Evolutionary conservation across 495 filamentous ascomycete species (phyloP).

Genomic region (Cudoniella acicularis): DNA sequence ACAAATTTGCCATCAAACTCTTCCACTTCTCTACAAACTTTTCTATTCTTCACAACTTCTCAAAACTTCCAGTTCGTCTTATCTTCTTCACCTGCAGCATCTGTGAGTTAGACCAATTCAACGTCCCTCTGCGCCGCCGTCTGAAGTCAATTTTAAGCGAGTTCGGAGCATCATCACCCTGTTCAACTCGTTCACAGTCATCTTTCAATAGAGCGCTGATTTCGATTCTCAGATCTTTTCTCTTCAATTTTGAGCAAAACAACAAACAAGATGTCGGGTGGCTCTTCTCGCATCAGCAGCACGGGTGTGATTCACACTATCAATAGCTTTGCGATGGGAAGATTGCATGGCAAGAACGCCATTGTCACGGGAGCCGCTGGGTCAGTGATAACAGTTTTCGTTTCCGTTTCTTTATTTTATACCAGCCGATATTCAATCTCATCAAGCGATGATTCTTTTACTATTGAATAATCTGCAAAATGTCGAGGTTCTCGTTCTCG

Average conservation of each 20-base stretch:
- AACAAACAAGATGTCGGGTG: conserved; percentile 12
- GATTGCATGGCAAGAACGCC: conserved; percentile 87
- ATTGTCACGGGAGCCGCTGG: conserved; percentile 90
- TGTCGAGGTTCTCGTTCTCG: too few species aligned
- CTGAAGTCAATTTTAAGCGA: conserved; percentile 12
- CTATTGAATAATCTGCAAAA: neutral
- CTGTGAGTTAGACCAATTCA: neutral
- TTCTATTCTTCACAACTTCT: neutral
- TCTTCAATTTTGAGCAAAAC: neutral
- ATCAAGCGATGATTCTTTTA: neutral
- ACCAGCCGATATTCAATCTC: too few species aligned
- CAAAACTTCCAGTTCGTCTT: neutral
- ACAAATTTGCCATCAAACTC: neutral
- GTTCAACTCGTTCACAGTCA: neutral
- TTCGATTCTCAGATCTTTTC: neutral
- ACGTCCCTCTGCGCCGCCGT: neutral
- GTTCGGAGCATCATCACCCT: conserved; percentile 1
- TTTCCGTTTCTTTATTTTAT: neutral
- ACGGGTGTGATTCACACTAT: conserved; percentile 18
- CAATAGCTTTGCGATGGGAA: conserved; percentile 41
- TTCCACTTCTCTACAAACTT: neutral
- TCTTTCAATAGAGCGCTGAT: conserved; percentile 2
- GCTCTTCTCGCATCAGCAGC: conserved; percentile 14
- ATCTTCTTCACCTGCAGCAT: neutral
- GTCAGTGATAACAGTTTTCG: conserved; percentile 50